Conservation (phyloP, 192 early-diverging fungal species). For the Geranomyces michiganensis region DNA sequence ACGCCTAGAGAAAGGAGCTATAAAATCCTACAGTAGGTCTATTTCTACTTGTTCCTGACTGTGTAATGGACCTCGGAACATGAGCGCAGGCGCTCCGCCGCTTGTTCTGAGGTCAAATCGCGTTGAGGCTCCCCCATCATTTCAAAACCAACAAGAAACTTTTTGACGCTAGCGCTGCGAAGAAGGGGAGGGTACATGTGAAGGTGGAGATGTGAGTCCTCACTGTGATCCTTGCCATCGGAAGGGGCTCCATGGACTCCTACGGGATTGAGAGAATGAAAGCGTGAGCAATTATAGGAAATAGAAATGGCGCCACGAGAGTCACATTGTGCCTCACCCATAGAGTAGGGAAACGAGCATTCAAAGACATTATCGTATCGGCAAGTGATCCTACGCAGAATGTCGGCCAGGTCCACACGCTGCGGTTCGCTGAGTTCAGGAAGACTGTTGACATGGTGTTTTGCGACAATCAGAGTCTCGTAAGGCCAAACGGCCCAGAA, state of each 20-base stretch:
- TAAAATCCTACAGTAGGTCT: too few species aligned
- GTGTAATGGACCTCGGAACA: constrained; percentile 58
- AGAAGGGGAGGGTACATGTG: constrained; percentile 97
- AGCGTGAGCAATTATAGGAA: neutral
- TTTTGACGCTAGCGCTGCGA: constrained; percentile 85
- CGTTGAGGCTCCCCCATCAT: constrained; percentile 92
- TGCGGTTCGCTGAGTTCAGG: constrained; percentile 41
- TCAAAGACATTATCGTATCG: constrained; percentile 93
- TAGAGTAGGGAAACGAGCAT: constrained; percentile 93
- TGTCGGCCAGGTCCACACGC: constrained; percentile 71
- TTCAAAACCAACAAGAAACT: constrained; percentile 96
- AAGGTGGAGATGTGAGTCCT: constrained; percentile 78
- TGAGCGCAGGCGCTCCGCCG: constrained; percentile 70
- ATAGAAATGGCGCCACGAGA: too few species aligned
- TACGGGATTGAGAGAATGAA: neutral
- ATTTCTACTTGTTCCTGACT: neutral
- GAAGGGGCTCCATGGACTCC: constrained; percentile 82
- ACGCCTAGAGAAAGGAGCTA: too few species aligned
- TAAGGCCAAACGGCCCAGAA: constrained; percentile 99
- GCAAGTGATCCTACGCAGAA: constrained; percentile 73
- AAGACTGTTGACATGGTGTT: constrained; percentile 63
- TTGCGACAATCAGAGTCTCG: constrained; percentile 84
- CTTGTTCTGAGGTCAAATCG: constrained; percentile 93
- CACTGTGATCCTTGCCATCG: constrained; percentile 51
- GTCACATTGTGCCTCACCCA: constrained; percentile 60